Base-by-base conservation (phyloP, 768 basidiomycete species). In the Termitomyces sp. region DNA sequence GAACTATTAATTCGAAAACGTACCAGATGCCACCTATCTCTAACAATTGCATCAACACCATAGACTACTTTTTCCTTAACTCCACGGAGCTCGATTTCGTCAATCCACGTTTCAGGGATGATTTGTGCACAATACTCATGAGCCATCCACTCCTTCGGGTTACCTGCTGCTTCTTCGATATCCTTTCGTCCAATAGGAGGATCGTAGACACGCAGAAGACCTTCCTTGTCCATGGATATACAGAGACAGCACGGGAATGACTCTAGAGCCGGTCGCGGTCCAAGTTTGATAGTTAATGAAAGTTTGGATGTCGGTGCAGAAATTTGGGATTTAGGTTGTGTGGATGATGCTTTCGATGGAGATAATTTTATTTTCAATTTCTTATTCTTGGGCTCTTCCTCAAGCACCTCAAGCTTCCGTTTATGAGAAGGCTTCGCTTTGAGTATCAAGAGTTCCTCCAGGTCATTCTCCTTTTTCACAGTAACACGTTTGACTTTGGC, bases 81-180 rank as follows among this genome's bases (percentile, higher is more conserved):
- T 0, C 78, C 78, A 63, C 64, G 64, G 36, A 64, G 71, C 41
- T 84, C 82, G 5, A 87, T 67, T 42, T 83, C 84, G 66, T 94
- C 93, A 24, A 96, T 83, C 87, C 93, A 96, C 0, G 94, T 93
- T 70, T 98, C 94, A 0, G 95, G 96, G 8, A 97, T 79, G 16
- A 92, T 81, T 41, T 76, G 81, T 5, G 89, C 93, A 66, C 93
- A 96, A 8, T 78, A 71, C 62, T 86, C 86, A 69, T 97, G 94
- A 0, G 91, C 92, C 78, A 80, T 78, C 87, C 88, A 91, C 6
- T 72, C 66, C 46, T 74, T 75, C 15, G 78, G 74, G 54, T 76
- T 71, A 28, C 78, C 72, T 44, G 77, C 69, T 48, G 75, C 77
- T 39, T 82, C 81, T 5, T 75, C 69, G 13, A 78, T 75, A 50